Conservation (phyloP, 495 filamentous ascomycete species). For the Lentithecium fluviatile region DNA sequence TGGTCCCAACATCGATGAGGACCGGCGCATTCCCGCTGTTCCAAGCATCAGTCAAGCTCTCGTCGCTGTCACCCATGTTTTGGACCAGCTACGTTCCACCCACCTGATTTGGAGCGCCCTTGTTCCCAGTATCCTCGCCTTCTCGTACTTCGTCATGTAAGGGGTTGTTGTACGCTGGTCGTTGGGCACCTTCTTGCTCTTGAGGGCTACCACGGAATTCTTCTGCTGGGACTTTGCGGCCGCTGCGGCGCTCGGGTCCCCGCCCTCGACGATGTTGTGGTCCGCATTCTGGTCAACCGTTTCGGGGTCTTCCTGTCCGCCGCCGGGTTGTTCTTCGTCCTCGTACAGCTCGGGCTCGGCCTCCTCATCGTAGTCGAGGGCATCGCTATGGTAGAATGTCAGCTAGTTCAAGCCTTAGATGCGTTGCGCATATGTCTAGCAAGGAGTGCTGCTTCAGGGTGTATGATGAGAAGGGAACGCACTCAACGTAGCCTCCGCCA, state of each 20-base stretch:
- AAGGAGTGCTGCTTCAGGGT: neutral
- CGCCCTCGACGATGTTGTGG: conserved; percentile 63
- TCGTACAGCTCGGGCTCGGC: conserved; percentile 62
- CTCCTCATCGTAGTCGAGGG: conserved; percentile 48
- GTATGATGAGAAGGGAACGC: neutral
- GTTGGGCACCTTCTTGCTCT: conserved; percentile 86
- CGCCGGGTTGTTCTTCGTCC: conserved; percentile 42
- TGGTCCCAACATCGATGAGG: conserved; percentile 92
- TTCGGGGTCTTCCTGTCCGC: conserved; percentile 58
- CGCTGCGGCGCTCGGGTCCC: conserved; percentile 69
- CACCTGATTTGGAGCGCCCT: conserved; percentile 95
- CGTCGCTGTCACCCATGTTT: conserved; percentile 10
- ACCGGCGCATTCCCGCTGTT: conserved; percentile 94
- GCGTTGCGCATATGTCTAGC: neutral
- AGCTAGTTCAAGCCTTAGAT: neutral
- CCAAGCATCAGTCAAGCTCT: conserved; percentile 10
- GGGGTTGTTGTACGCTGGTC: conserved; percentile 90
- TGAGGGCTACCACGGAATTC: conserved; percentile 59
- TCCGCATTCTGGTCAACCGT: conserved; percentile 50
- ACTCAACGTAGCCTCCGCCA: conserved; percentile 30
- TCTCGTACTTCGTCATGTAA: conserved; percentile 99
- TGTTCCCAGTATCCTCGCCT: conserved; percentile 87
- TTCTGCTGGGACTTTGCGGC: conserved; percentile 48
- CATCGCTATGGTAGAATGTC: conserved; percentile 13
- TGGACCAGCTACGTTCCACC: conserved; percentile 35